Base-by-base conservation (phyloP, 257 asterid genomes). In the Capsicum baccatum region DNA sequence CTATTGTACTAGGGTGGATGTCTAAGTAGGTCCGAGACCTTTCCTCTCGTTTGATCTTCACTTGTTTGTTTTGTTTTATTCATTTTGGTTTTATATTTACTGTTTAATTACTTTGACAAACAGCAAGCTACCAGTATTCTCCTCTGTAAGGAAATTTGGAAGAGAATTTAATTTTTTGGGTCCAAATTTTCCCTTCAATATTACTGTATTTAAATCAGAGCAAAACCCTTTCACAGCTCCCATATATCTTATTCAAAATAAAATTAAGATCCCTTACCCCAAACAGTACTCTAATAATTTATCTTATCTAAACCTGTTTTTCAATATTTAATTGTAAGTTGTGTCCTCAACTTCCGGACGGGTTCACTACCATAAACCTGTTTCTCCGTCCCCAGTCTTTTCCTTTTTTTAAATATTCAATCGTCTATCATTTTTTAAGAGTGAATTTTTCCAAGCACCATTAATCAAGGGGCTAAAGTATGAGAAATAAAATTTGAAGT, bases 381-480 rank as follows among this genome's bases (percentile, higher is more conserved):
- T 47, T 47, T 73, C 42, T 73, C 39, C 58, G 47, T 73, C 59
- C 80, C 39, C 56, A 48, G 5, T 3, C 11, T 48, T 71, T 73
- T 3, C 39, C 58, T 73, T 73, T 17, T 42, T 44, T 70, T 44
- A 4, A 73, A 47, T 47, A 47, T 10, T 73, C 39, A 73, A n/a
- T 42, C 55, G 0, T 69, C 79, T 59, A 59, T 48, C 17, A 19
- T 9, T 47, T 70, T 73, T 47, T 9, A 5, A 78, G 15, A 14
- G 54, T 8, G 81, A 78, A 55, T 54, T 33, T 78, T 5, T 7
- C 62, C 33, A 78, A 15, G 50, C 82, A 76, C 42, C 81, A 78
- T 78, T 8, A 54, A 66, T 78, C 9, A 26, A 14, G 10, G 82
- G 66, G 33, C 9, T 8, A 33, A 54, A 78, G 82, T 26, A 78